phyloP scores from a whole-genome alignment of 441 rosid species.

The Gossypium schwendimanii region DNA sequence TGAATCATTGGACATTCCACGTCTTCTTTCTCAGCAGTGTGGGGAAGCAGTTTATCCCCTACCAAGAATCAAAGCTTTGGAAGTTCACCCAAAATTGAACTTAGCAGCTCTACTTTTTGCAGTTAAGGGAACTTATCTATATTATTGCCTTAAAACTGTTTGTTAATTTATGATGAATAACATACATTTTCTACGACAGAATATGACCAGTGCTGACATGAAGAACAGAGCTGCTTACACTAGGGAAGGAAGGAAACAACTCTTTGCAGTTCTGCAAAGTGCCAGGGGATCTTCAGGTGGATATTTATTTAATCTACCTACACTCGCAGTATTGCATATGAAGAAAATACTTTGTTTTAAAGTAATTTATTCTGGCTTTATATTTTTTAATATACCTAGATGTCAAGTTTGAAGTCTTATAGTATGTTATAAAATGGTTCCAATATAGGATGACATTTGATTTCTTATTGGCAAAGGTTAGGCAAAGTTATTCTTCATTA shows the following conservation, averaged over 20 bases:
- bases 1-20: slow-evolving; percentile 84
- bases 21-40: slow-evolving; percentile 87
- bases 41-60: slow-evolving; percentile 98
- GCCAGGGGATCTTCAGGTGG: slow-evolving; percentile 99
- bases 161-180: slow-evolving; percentile 18
- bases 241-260: slow-evolving; percentile 97
- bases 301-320: slow-evolving; percentile 18
- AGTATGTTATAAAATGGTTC: not conserved
- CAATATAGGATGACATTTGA: not conserved
- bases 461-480: not conserved
- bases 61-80: slow-evolving; percentile 75
- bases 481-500: not conserved
- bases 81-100: slow-evolving; percentile 92
- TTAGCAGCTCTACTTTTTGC: slow-evolving; percentile 84
- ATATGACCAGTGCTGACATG: slow-evolving; percentile 48
- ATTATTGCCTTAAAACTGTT: slow-evolving; percentile 9
- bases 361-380: not conserved
- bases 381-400: not conserved
- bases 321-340: not conserved
- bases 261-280: slow-evolving; percentile 96
- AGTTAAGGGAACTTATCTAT: slow-evolving; percentile 46
- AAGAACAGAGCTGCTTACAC: slow-evolving; percentile 86
- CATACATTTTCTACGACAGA: slow-evolving; percentile 41
- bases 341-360: slow-evolving; percentile 3
- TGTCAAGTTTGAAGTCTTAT: slow-evolving; percentile 2